Conservation (phyloP, 768 basidiomycete species). For the Trametes punicea region DNA sequence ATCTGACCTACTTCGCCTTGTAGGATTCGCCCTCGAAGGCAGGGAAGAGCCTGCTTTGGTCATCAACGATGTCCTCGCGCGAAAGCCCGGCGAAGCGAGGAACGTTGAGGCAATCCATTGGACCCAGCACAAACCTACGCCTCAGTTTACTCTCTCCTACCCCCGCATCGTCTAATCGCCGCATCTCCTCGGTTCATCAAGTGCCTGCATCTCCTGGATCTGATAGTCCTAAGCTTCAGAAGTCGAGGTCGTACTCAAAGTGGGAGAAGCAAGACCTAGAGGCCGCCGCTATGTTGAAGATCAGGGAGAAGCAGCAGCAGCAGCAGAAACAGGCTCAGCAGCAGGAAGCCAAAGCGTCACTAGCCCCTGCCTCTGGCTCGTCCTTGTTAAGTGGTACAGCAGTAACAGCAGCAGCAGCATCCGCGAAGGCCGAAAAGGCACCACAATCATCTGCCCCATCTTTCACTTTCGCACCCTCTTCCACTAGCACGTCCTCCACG, state of each 20-base stretch:
- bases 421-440: not conserved
- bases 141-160: constrained; percentile 48
- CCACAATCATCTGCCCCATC: not conserved
- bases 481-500: constrained; percentile 20
- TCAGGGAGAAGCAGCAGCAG: constrained; percentile 46
- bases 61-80: constrained; percentile 43
- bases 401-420: not conserved
- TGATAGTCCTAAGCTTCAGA: constrained; percentile 53
- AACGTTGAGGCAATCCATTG: constrained; percentile 45
- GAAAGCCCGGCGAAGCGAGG: constrained; percentile 33
- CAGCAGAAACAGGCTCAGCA: no score
- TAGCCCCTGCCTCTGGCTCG: not conserved
- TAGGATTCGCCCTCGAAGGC: constrained; percentile 35
- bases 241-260: constrained; percentile 57
- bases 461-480: constrained; percentile 1
- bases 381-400: not conserved
- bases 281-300: constrained; percentile 71
- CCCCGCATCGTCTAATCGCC: constrained; percentile 28
- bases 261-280: constrained; percentile 88
- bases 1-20: not conserved
- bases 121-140: constrained; percentile 39
- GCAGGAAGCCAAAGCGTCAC: constrained; percentile 6
- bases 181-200: constrained; percentile 38
- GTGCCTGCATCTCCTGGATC: constrained; percentile 26
- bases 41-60: constrained; percentile 74